Base-by-base conservation (phyloP, 768 basidiomycete genomes). In the Boletales sp. region DNA sequence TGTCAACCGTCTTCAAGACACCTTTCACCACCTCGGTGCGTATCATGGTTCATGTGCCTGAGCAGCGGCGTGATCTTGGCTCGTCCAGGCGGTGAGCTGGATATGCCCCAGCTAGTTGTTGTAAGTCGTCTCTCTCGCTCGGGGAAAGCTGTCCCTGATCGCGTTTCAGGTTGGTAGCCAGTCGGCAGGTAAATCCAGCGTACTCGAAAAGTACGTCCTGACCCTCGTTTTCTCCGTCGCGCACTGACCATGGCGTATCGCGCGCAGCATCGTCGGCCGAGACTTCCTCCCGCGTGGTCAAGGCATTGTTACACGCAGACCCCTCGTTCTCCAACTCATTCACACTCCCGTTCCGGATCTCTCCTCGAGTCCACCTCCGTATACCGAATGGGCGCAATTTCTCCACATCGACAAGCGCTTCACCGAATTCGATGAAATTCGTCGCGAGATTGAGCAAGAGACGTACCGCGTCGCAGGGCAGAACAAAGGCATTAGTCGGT, bases 361-460 rank as follows among this genome's bases (percentile, higher is more conserved):
- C 36, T 57, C 70, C 51, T 60, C 75, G 17, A 78, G 79, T 44
- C 68, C 74, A 47, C 70, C 74, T 14, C 52, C 68, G 21, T 77
- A 79, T 57, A 77, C 82, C 1, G 95, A 97, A 78, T 98, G 94
- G 86, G 95, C 83, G 40, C 96, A 98, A 69, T 99, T 99, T 70
- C 79, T 98, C 28, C 96, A 99, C 67, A 77, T 95, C 49, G 94
- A 97, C 79, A 91, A 90, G 66, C 82, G 90, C 36, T 97, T 94
- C 72, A 94, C 92, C n/a, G 95, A 98, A 64, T 98, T 94, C 62
- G 75, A 80, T 40, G 95, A 98, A 61, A 88, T 98, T 56, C 80
- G 95, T 36, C 88, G 86, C 57, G 96, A 99, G 74, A 99, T 99
- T 51, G 96, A 99, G 70, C 87, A 90, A 65, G 96, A 99, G 75